A percentile compares a stretch with the other conserved stretches of the same genome.
phyloP scores from a whole-genome alignment of 805 yeast genomes.

The Lachancea sp. region DNA sequence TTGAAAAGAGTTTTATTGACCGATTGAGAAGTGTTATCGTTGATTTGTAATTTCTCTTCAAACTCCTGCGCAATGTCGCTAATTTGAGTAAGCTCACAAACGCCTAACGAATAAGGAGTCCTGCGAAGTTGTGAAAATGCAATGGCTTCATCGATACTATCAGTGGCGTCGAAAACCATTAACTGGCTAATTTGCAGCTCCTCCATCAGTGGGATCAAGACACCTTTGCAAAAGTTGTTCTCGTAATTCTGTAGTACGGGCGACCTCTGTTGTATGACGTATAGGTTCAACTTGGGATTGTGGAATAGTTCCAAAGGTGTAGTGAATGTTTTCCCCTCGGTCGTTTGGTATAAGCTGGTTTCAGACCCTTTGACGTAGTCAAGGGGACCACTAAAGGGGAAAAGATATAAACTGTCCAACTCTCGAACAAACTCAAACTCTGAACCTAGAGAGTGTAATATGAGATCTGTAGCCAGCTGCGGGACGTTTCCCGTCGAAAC shows the following conservation, averaged over 20 bases:
- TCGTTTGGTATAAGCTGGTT: constrained; percentile 13
- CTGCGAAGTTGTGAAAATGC: not conserved
- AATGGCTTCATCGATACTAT: constrained; percentile 37
- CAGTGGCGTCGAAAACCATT: constrained; percentile 63
- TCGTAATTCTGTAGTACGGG: constrained; percentile 70
- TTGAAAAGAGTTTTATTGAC: constrained; percentile 17
- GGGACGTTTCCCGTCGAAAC: constrained; percentile 88
- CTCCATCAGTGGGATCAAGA: constrained; percentile 45
- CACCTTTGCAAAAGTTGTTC: constrained; percentile 43
- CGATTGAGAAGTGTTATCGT: constrained; percentile 13
- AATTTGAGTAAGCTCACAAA: constrained; percentile 21
- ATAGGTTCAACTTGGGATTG: constrained; percentile 36
- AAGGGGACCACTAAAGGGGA: constrained; percentile 79
- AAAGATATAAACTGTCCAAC: constrained; percentile 55
- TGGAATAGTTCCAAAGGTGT: constrained; percentile 63
- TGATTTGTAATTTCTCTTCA: constrained; percentile 18
- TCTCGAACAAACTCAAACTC: constrained; percentile 46
- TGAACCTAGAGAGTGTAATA: constrained; percentile 51
- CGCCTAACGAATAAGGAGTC: constrained; percentile 20
- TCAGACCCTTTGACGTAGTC: constrained; percentile 39
- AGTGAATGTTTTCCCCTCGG: constrained; percentile 33
- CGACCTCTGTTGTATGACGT: constrained; percentile 74
- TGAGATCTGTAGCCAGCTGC: constrained; percentile 68
- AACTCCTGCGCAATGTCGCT: constrained; percentile 20
- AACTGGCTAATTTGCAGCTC: constrained; percentile 39